Conservation (phyloP, 2,329 filamentous ascomycete genomes). For the Xylariales sp. region DNA sequence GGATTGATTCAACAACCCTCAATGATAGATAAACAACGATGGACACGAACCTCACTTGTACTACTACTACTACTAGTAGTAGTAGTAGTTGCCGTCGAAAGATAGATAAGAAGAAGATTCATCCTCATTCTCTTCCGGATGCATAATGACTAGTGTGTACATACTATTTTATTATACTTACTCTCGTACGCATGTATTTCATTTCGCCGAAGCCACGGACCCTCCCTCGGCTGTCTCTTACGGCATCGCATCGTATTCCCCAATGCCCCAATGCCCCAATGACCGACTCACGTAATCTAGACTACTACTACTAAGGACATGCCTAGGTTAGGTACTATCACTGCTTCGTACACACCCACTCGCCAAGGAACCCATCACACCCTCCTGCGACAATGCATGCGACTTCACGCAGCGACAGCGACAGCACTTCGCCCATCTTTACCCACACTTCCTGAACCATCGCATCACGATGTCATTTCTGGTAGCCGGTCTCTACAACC, state of each 20-base stretch:
- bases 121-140: background rate
- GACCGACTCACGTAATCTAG: slow-evolving; percentile 28
- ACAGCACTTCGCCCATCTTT: slow-evolving; percentile 17
- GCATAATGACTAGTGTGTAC: background rate
- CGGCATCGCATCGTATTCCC: background rate
- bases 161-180: too few relatives aligned
- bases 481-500: background rate
- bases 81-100: background rate
- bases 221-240: slow-evolving; percentile 12
- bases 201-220: slow-evolving; percentile 22
- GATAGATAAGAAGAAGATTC: background rate
- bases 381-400: slow-evolving; percentile 19
- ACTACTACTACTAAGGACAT: background rate
- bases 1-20: slow-evolving; percentile 1
- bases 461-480: slow-evolving; percentile 30
- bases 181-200: too few relatives aligned
- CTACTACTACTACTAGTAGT: background rate
- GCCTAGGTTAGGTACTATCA: too few relatives aligned
- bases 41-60: background rate
- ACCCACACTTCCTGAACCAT: slow-evolving; percentile 17
- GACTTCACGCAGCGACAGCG: slow-evolving; percentile 13
- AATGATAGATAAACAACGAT: background rate
- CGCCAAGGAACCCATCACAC: slow-evolving; percentile 19
- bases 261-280: slow-evolving; percentile 3
- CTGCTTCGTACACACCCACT: slow-evolving; percentile 28